Percentiles rank a stretch among this genome's conserved stretches.
Evolutionary conservation across 495 filamentous ascomycete species (phyloP).

Genomic region (Daldinia caldariorum): DNA sequence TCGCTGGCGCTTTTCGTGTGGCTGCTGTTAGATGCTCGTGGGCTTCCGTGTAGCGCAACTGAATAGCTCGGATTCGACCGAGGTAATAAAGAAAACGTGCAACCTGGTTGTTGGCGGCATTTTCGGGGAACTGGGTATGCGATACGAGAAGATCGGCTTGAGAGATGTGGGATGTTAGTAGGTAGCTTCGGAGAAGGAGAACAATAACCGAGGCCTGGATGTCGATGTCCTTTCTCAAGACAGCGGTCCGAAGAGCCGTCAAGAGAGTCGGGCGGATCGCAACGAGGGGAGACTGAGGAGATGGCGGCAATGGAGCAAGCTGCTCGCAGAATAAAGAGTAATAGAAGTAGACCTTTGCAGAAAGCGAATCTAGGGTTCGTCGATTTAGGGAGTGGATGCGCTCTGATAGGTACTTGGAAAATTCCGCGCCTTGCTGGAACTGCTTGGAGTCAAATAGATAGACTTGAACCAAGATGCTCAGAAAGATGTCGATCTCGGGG

Average conservation of each 20-base stretch:
- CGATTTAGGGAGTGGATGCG: constrained; percentile 90
- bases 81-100: constrained; percentile 96
- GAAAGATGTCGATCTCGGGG: constrained; percentile 91
- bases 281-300: constrained; percentile 82
- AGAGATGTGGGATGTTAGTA: constrained; percentile 93
- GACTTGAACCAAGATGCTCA: constrained; percentile 89
- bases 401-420: constrained; percentile 82
- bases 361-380: constrained; percentile 90
- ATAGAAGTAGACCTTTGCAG: constrained; percentile 97
- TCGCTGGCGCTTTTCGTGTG: constrained; percentile 92
- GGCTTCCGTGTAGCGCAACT: constrained; percentile 95
- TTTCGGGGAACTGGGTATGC: constrained; percentile 91
- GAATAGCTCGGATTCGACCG: constrained; percentile 94
- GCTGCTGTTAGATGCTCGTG: constrained; percentile 91
- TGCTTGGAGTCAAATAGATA: constrained; percentile 85
- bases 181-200: constrained; percentile 93
- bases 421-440: constrained; percentile 79
- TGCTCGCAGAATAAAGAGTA: constrained; percentile 94
- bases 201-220: constrained; percentile 96
- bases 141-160: constrained; percentile 95
- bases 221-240: constrained; percentile 93
- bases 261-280: constrained; percentile 87
- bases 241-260: constrained; percentile 88
- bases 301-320: constrained; percentile 84
- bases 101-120: constrained; percentile 96